Evolutionary conservation across 768 basidiomycete genomes (phyloP), one percentile per base, ranked within the genome.

Genomic region (Russula dissimulans): DNA sequence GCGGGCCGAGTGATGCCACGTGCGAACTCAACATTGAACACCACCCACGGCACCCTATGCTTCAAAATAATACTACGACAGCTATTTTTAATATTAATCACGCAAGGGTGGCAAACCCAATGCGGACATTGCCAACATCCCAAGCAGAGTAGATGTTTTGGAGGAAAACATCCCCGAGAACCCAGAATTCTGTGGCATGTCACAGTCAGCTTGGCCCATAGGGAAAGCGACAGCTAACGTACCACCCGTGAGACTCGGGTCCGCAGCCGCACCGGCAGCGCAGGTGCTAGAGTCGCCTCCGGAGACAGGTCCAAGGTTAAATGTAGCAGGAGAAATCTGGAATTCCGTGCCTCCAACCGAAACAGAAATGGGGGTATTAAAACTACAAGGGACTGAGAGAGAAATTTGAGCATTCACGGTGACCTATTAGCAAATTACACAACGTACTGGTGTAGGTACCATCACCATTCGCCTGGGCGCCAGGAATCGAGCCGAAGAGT

Each of bases 401-500:
- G 31, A 32, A 18, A 46, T 0, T 22, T 14, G 12, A 36, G 11
- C 6, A 1, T 22, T 32, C 34, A 14, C 32, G 14, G 3, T 6
- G 15, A 4, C 32, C 10, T 9, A 50, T 36, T 34, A 10, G 11
- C 18, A 36, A 32, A 36, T 18, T 50, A 14, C 32, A 18, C 34
- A 8, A 45, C 54, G 9, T 12, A 55, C 54, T 38, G 32, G 43
- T 38, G 22, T 55, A 55, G 14, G 26, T 2, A 22, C 11, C 29
- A n/a, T 10, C 17, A 18, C 17, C 41, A 5, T 1, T 0, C 0
- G 6, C 2, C 31, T 9, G 2, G 6, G 54, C 43, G 17, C 44
- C 44, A 9, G 5, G 5, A 18, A 65, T 51, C 22, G 39, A 7
- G 32, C 29, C 47, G 47, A 62, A 68, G 46, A 68, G 18, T 2